These are phyloP conservation scores for Dendrocalamus latiflorus DNA, from an alignment of 202 grass and related monocot genomes.

Conservation along the genomic window DNA sequence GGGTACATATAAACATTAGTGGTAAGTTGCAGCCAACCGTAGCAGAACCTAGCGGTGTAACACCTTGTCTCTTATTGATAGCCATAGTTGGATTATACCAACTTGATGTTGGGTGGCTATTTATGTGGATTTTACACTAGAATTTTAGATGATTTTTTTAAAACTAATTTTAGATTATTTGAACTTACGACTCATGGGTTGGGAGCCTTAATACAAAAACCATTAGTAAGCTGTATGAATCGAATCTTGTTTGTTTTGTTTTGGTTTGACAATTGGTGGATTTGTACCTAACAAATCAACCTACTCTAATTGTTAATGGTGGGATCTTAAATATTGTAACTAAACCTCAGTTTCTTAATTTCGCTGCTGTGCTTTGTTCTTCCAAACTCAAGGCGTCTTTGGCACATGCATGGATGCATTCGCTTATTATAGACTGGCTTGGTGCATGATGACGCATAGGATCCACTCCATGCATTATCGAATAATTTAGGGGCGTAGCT, in stretches of 20 bases:
- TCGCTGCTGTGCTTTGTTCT: neutral
- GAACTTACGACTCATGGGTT: neutral
- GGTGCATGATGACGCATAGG: neutral
- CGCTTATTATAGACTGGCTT: neutral
- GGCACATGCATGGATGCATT: neutral
- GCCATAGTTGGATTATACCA: too few relatives aligned
- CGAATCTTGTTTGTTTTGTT: conserved; percentile 27
- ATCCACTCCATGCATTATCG: neutral
- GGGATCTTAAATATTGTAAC: neutral
- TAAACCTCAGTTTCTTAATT: neutral
- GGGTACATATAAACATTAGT: too few relatives aligned
- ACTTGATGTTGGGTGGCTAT: too few relatives aligned
- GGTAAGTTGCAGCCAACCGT: too few relatives aligned
- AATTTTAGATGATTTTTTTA: neutral
- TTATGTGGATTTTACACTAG: neutral
- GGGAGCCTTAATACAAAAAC: neutral
- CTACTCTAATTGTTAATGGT: neutral
- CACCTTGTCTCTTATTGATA: too few relatives aligned
- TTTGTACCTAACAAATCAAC: neutral
- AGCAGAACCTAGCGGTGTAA: too few relatives aligned
- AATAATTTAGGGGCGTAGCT: neutral
- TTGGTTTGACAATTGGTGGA: conserved; percentile 8
- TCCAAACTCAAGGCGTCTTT: neutral
- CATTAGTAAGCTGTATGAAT: neutral
- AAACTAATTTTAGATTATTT: too few relatives aligned